Evolutionary conservation across 2,329 filamentous ascomycete species (phyloP).

Genomic region (Scolecobasidium constrictum): DNA sequence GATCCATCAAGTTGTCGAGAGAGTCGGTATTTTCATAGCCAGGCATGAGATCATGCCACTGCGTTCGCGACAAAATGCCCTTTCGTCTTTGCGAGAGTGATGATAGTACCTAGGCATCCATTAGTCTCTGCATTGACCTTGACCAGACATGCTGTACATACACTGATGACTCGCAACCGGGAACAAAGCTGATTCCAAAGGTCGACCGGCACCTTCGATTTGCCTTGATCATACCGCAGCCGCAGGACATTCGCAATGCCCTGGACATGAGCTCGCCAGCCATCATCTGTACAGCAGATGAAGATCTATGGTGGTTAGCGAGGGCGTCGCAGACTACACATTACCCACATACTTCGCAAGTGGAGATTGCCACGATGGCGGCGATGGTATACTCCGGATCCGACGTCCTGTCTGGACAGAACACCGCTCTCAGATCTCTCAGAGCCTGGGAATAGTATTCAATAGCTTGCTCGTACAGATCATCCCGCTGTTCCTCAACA

Average conservation of each 20-base stretch:
- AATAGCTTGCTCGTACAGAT: background rate
- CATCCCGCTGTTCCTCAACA: background rate
- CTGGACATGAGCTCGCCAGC: slow-evolving; percentile 1
- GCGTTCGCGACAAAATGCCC: background rate
- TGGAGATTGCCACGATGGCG: background rate
- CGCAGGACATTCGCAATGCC: background rate
- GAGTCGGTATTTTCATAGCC: background rate
- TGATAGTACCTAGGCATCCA: background rate
- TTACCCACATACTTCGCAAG: background rate
- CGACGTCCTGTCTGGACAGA: background rate
- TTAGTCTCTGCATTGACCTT: background rate
- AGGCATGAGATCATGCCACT: background rate
- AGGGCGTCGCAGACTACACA: background rate
- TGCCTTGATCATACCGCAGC: background rate
- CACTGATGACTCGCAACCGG: background rate
- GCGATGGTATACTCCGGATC: background rate
- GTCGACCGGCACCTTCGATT: background rate
- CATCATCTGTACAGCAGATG: background rate
- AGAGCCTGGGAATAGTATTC: background rate
- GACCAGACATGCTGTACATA: background rate
- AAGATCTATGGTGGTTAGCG: background rate
- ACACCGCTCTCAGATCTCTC: background rate
- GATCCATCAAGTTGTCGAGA: slow-evolving; percentile 4
- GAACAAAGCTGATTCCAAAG: background rate
- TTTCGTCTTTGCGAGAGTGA: background rate